phyloP scores from a whole-genome alignment of 257 asterid genomes.

The Lantana camara region DNA sequence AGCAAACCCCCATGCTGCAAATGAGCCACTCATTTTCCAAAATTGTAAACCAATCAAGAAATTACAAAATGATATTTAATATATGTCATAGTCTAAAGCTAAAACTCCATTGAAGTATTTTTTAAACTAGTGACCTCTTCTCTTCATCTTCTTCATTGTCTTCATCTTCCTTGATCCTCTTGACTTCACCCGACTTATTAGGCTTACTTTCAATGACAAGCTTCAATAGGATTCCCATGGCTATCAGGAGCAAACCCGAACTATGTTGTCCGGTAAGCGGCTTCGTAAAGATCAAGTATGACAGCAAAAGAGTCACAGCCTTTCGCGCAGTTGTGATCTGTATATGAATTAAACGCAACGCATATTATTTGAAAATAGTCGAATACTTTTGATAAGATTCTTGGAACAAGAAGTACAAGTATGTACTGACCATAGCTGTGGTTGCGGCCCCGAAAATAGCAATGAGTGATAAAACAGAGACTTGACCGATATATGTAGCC shows the following conservation, averaged over 20 bases:
- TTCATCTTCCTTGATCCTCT: conserved; percentile 23
- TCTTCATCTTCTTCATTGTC: conserved; percentile 52
- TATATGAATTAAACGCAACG: not conserved
- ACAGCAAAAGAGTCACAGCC: conserved; percentile 65
- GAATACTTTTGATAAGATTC: not conserved
- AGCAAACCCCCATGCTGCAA: not conserved
- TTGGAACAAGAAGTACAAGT: not conserved
- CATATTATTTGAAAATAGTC: not conserved
- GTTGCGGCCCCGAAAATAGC: conserved; percentile 78
- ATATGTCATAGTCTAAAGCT: not conserved
- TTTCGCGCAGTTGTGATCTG: conserved; percentile 80
- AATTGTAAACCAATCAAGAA: conserved; percentile 1
- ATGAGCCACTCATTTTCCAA: conserved; percentile 2
- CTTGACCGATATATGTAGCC: conserved; percentile 74
- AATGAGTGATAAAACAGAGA: conserved; percentile 68
- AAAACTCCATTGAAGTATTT: not conserved
- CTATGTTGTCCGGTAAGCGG: conserved; percentile 69
- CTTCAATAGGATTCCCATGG: conserved; percentile 58
- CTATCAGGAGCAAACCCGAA: conserved; percentile 57
- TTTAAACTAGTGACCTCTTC: conserved; percentile 55
- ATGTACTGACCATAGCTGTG: conserved; percentile 89
- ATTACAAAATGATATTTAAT: not conserved
- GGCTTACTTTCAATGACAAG: conserved; percentile 52
- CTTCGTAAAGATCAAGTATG: conserved; percentile 66
- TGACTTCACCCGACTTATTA: not conserved